Percentiles rank a stretch among this genome's conserved stretches.
phyloP scores from a whole-genome alignment of 208 protist genomes.

The Wallacemonas rigidus region DNA sequence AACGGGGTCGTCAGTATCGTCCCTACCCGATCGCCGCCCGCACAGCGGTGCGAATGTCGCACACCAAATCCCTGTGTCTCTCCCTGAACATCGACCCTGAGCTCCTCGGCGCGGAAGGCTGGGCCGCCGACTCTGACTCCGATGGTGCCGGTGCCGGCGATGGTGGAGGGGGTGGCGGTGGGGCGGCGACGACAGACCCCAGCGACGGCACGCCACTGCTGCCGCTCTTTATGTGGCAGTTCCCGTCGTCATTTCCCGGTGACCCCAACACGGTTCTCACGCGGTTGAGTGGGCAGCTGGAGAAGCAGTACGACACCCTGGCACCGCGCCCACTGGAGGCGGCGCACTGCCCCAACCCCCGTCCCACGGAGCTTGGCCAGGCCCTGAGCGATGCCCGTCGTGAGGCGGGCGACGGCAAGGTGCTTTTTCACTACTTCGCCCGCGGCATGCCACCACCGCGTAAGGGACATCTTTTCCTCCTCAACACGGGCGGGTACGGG shows the following conservation, averaged over 20 bases:
- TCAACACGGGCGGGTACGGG: constrained; percentile 30
- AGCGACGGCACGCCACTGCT: constrained; percentile 13
- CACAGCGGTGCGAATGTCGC: constrained; percentile 47
- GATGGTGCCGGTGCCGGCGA: constrained; percentile 21
- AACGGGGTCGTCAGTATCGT: constrained; percentile 62
- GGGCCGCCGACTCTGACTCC: constrained; percentile 25
- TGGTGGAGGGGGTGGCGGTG: constrained; percentile 2
- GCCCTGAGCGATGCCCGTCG: constrained; percentile 63
- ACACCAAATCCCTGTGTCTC: constrained; percentile 67
- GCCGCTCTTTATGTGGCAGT: constrained; percentile 78
- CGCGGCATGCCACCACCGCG: constrained; percentile 65
- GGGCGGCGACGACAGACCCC: not conserved
- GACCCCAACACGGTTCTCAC: constrained; percentile 51
- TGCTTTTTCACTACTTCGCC: constrained; percentile 85
- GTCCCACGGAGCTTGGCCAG: constrained; percentile 56
- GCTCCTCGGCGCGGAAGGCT: constrained; percentile 46
- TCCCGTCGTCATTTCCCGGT: constrained; percentile 60
- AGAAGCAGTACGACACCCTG: constrained; percentile 72
- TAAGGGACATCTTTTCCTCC: constrained; percentile 51
- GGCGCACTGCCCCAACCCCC: constrained; percentile 53
- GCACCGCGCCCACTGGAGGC: constrained; percentile 62
- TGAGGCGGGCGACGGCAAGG: constrained; percentile 62
- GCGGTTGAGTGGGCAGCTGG: constrained; percentile 60
- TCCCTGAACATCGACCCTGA: constrained; percentile 66
- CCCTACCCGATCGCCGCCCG: constrained; percentile 58